phyloP scores from a whole-genome alignment of 768 basidiomycete genomes.

The Cantharellus anzutake region DNA sequence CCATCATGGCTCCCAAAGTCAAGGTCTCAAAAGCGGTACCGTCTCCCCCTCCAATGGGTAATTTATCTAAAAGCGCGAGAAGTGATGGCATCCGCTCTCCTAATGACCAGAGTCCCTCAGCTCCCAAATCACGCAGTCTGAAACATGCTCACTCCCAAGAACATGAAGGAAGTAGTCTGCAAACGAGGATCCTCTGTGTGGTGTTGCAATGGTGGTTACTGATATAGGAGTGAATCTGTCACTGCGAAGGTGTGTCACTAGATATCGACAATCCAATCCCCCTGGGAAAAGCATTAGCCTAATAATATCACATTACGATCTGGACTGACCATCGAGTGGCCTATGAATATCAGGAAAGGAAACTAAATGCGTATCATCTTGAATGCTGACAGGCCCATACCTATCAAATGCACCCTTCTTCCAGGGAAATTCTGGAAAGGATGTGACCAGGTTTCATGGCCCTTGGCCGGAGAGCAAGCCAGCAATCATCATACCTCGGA shows the following conservation, averaged over 20 bases:
- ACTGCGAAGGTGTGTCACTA: constrained; percentile 64
- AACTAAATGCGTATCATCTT: constrained; percentile 14
- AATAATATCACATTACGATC: neutral
- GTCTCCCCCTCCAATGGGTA: constrained; percentile 86
- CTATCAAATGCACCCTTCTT: constrained; percentile 73
- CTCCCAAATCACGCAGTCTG: constrained; percentile 4
- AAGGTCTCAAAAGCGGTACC: constrained; percentile 85
- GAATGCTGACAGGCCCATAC: constrained; percentile 15
- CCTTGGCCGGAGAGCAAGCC: neutral
- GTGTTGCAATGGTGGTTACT: constrained; percentile 86
- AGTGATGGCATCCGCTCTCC: constrained; percentile 22
- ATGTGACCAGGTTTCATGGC: neutral
- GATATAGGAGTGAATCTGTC: constrained; percentile 67
- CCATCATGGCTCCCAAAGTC: constrained; percentile 65
- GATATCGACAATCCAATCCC: constrained; percentile 86
- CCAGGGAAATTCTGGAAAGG: constrained; percentile 51
- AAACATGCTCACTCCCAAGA: constrained; percentile 33
- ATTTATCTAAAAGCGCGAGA: constrained; percentile 40
- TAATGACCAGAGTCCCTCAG: constrained; percentile 20
- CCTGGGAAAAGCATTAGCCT: constrained; percentile 28
- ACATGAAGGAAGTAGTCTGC: constrained; percentile 76
- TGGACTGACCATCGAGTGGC: constrained; percentile 52
- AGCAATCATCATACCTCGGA: constrained; percentile 10
- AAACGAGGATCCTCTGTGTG: constrained; percentile 85
- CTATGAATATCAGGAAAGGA: constrained; percentile 16